phyloP scores from a whole-genome alignment of 305 asterid species.

The Fraxinus xanthoxyloides region DNA sequence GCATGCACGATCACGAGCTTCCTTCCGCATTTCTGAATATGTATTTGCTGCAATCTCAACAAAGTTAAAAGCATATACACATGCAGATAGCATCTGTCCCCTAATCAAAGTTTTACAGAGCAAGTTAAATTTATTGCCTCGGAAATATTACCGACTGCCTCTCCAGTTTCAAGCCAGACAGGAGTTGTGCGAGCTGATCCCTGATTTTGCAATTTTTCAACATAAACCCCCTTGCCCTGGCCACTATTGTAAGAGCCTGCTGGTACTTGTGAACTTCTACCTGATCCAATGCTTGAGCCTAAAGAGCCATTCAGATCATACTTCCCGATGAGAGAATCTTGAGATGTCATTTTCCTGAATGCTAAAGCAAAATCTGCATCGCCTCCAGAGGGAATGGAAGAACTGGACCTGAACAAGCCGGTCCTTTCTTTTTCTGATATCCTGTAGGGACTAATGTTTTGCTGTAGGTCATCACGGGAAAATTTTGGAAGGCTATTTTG shows the following conservation, averaged over 20 bases:
- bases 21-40: constrained; percentile 78
- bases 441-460: neutral
- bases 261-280: constrained; percentile 63
- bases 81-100: constrained; percentile 23
- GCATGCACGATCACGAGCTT: constrained; percentile 86
- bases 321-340: constrained; percentile 66
- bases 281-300: constrained; percentile 60
- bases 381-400: constrained; percentile 57
- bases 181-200: constrained; percentile 53
- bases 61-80: constrained; percentile 46
- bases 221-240: constrained; percentile 46
- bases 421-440: constrained; percentile 37
- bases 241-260: constrained; percentile 53
- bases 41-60: constrained; percentile 72
- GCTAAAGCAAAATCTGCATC: constrained; percentile 74
- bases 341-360: constrained; percentile 61
- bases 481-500: neutral
- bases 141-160: constrained; percentile 56
- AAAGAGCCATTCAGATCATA: constrained; percentile 55
- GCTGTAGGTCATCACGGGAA: neutral
- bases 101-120: constrained; percentile 22
- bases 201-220: constrained; percentile 46
- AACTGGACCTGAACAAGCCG: constrained; percentile 44
- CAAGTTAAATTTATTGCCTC: constrained; percentile 23
- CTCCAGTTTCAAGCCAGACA: constrained; percentile 70